Percentiles rank a stretch among this genome's conserved stretches.
Conservation (phyloP, 2,329 filamentous ascomycete species). For the Venturiaceae sp. region DNA sequence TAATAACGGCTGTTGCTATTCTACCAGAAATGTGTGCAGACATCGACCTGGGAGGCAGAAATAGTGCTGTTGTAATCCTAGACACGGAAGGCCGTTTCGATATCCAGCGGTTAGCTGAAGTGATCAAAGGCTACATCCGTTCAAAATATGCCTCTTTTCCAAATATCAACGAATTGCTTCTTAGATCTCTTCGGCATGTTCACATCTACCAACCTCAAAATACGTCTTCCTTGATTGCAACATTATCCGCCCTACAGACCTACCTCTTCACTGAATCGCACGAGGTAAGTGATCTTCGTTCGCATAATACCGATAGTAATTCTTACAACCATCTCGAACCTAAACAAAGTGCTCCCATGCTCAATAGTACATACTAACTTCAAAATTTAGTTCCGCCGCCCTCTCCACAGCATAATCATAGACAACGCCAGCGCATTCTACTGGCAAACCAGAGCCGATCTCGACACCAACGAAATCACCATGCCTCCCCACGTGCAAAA, state of each 20-base stretch:
- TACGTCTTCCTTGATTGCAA: conserved; percentile 38
- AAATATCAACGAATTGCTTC: conserved; percentile 18
- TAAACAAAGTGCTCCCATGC: too few species aligned
- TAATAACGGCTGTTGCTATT: conserved; percentile 40
- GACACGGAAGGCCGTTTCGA: conserved; percentile 48
- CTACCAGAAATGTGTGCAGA: conserved; percentile 31
- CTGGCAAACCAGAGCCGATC: conserved; percentile 36
- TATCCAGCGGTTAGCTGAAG: conserved; percentile 33
- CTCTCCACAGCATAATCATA: conserved; percentile 41
- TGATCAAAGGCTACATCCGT: conserved; percentile 22
- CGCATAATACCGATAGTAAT: too few species aligned
- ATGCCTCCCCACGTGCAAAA: background rate
- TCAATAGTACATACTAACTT: conserved; percentile 17
- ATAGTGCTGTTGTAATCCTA: conserved; percentile 42
- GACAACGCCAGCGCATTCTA: conserved; percentile 47
- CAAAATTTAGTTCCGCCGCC: conserved; percentile 35
- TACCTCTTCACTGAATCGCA: conserved; percentile 36
- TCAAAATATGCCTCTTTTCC: background rate
- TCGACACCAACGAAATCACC: background rate
- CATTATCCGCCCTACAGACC: conserved; percentile 33
- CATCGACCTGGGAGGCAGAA: conserved; percentile 31
- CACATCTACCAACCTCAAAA: conserved; percentile 49
- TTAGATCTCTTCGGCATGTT: conserved; percentile 40
- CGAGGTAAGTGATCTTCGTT: background rate
- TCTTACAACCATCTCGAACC: too few species aligned